A percentile compares a stretch with the other conserved stretches of the same genome.
Evolutionary conservation across 495 filamentous ascomycete genomes (phyloP).

Genomic region (Saxispiralis lemnorum): DNA sequence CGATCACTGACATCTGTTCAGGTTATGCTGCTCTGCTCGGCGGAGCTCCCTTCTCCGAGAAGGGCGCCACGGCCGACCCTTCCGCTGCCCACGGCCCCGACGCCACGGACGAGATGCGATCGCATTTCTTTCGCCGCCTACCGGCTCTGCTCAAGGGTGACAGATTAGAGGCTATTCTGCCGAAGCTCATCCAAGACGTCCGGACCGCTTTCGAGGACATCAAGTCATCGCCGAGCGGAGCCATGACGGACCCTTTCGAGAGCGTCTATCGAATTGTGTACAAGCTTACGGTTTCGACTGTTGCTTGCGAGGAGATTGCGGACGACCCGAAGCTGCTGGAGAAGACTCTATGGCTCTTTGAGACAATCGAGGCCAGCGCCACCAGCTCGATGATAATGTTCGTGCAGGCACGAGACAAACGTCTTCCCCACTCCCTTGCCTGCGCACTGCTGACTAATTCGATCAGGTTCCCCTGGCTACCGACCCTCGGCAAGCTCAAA

Average conservation of each 20-base stretch:
- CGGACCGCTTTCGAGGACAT: conserved; percentile 17
- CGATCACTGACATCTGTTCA: too few relatives aligned
- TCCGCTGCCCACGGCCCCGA: neutral
- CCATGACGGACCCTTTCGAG: conserved; percentile 26
- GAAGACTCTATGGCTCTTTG: conserved; percentile 22
- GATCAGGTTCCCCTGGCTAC: conserved; percentile 26
- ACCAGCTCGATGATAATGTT: conserved; percentile 25
- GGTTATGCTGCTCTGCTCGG: conserved; percentile 17
- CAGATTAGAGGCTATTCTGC: conserved; percentile 19
- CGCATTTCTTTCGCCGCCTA: conserved; percentile 6
- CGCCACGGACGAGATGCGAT: neutral
- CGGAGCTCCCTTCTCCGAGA: conserved; percentile 3
- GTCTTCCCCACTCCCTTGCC: too few relatives aligned
- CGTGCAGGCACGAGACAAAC: too few relatives aligned
- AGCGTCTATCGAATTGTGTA: conserved; percentile 29
- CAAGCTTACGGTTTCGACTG: conserved; percentile 24
- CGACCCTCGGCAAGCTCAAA: conserved; percentile 18
- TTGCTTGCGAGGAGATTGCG: conserved; percentile 27
- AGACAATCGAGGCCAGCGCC: conserved; percentile 20
- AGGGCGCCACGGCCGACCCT: neutral
- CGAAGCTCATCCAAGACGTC: conserved; percentile 21
- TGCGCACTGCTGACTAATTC: neutral
- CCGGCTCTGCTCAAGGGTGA: conserved; percentile 5
- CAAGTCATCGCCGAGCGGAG: conserved; percentile 11
- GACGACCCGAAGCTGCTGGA: conserved; percentile 21